A percentile compares a stretch with the other conserved stretches of the same genome.
Evolutionary conservation across 306 rosid genomes (phyloP).

Genomic region (Quercus aquifolioides): DNA sequence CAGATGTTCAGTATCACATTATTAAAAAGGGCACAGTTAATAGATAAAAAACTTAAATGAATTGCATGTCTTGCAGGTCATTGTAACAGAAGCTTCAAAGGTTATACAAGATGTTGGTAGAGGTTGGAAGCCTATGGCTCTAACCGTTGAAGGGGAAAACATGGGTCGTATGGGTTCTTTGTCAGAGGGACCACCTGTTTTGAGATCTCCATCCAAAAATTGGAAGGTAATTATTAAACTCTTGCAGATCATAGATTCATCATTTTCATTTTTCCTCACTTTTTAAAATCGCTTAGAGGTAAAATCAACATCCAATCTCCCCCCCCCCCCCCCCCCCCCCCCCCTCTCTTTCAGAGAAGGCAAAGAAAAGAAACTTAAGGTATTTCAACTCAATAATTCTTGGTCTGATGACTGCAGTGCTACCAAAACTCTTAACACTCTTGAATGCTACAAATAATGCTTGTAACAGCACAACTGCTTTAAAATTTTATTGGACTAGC

Average conservation of each 20-base stretch:
- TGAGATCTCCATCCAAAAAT: conserved; percentile 76
- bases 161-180: conserved; percentile 29
- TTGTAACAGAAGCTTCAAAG: conserved; percentile 71
- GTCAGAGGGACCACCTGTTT: conserved; percentile 48
- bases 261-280: too few species aligned
- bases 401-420: too few species aligned
- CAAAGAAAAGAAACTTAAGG: too few species aligned
- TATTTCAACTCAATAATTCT: too few species aligned
- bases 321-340: too few species aligned
- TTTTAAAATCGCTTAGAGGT: too few species aligned
- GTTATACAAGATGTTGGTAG: conserved; percentile 40
- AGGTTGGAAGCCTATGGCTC: conserved; percentile 40
- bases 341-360: too few species aligned
- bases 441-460: not conserved
- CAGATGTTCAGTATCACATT: conserved; percentile 1
- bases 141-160: conserved; percentile 43
- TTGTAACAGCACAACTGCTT: not conserved
- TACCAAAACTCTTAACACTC: not conserved
- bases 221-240: conserved; percentile 48
- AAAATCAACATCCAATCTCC: too few species aligned
- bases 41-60: conserved; percentile 10
- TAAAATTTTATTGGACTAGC: not conserved
- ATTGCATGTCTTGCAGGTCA: conserved; percentile 52
- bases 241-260: not conserved
- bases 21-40: not conserved